Conservation (phyloP, 805 yeast genomes). For the Metschnikowia baotianmanensis region DNA sequence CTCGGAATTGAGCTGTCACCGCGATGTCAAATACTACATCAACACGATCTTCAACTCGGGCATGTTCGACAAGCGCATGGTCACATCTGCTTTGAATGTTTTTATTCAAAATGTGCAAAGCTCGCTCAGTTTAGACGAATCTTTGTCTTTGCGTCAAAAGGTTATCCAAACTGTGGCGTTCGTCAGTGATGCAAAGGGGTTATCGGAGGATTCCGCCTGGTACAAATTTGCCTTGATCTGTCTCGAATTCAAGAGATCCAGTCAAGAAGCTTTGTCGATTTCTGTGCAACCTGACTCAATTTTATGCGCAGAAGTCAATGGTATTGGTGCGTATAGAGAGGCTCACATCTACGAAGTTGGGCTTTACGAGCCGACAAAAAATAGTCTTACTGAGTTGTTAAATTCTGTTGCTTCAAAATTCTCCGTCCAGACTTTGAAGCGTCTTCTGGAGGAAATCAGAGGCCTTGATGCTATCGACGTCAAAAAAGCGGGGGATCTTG, state of each 20-base stretch:
- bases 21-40: conserved; percentile 6
- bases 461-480: conserved; percentile 15
- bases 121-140: conserved; percentile 8
- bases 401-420: conserved; percentile 22
- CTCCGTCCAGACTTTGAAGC: conserved; percentile 30
- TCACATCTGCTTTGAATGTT: conserved; percentile 52
- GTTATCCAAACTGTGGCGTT: conserved; percentile 13
- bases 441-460: conserved; percentile 20
- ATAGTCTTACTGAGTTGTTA: conserved; percentile 22
- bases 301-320: conserved; percentile 32
- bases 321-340: conserved; percentile 30
- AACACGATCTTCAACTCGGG: conserved; percentile 46
- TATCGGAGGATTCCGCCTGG: conserved; percentile 53
- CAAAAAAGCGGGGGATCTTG: conserved; percentile 23
- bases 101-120: conserved; percentile 42
- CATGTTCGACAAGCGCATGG: conserved; percentile 45
- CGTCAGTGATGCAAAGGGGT: conserved; percentile 21
- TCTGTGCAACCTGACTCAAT: conserved; percentile 12
- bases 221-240: conserved; percentile 68
- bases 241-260: conserved; percentile 60
- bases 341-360: conserved; percentile 31
- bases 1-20: conserved; percentile 8
- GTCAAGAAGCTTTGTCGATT: conserved; percentile 56
- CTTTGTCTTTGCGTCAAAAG: conserved; percentile 25
- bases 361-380: conserved; percentile 18